A percentile compares a stretch with the other conserved stretches of the same genome.
Conservation (phyloP, 2,329 filamentous ascomycete species). For the Fusarium camptoceras region DNA sequence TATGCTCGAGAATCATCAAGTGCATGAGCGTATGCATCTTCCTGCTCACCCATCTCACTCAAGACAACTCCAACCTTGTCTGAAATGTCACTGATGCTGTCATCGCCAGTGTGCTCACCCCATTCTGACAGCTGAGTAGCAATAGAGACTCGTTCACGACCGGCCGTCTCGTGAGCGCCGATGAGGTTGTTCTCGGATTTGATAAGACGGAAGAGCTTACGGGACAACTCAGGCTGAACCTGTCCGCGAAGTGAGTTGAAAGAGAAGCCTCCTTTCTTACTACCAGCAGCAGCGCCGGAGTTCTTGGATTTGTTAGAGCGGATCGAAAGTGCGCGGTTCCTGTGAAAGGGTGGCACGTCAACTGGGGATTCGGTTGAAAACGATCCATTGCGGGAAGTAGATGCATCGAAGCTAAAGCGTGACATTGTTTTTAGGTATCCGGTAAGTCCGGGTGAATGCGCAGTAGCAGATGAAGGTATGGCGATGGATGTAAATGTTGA, state of each 20-base stretch:
- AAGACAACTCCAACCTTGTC: constrained; percentile 96
- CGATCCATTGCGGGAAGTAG: constrained; percentile 34
- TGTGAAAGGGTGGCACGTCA: constrained; percentile 52
- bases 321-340: constrained; percentile 80
- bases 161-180: constrained; percentile 83
- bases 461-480: neutral
- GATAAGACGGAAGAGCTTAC: constrained; percentile 90
- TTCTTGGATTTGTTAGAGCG: constrained; percentile 70
- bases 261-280: constrained; percentile 74
- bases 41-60: constrained; percentile 92
- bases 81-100: constrained; percentile 86
- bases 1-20: constrained; percentile 85
- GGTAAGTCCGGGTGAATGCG: neutral
- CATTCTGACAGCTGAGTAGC: constrained; percentile 94
- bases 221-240: constrained; percentile 87
- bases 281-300: constrained; percentile 52
- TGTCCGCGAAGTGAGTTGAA: constrained; percentile 88
- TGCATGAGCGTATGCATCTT: constrained; percentile 86
- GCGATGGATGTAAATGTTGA: constrained; percentile 6
- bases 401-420: constrained; percentile 50
- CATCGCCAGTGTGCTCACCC: constrained; percentile 92
- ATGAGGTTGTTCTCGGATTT: constrained; percentile 95
- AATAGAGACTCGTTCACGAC: constrained; percentile 84
- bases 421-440: constrained; percentile 45
- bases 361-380: constrained; percentile 39